phyloP scores from a whole-genome alignment of 768 basidiomycete species.

The Cubamyces sp. region DNA sequence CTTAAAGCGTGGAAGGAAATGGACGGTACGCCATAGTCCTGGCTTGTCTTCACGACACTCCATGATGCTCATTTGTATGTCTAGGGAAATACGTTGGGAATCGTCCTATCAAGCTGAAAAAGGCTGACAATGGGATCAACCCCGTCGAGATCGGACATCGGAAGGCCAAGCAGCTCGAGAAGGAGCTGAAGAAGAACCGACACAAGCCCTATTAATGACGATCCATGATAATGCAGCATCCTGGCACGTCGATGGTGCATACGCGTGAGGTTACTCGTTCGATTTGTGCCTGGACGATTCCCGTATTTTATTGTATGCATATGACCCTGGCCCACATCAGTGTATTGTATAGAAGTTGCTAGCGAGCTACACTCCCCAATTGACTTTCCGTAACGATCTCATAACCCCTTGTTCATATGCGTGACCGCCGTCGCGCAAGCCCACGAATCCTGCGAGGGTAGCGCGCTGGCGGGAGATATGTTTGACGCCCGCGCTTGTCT shows the following conservation, averaged over 20 bases:
- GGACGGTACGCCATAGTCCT: slow-evolving; percentile 71
- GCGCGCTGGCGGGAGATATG: too few relatives aligned
- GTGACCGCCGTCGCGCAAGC: too few relatives aligned
- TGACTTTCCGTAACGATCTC: too few relatives aligned
- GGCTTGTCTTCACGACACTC: background rate
- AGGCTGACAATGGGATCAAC: slow-evolving; percentile 87
- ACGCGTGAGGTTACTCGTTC: background rate
- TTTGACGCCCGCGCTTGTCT: too few relatives aligned
- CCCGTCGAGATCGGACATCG: slow-evolving; percentile 93
- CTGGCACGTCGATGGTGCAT: slow-evolving; percentile 17
- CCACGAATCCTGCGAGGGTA: too few relatives aligned
- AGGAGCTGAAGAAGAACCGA: slow-evolving; percentile 86
- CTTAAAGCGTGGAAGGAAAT: slow-evolving; percentile 99
- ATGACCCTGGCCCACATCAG: background rate
- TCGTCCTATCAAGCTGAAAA: slow-evolving; percentile 94
- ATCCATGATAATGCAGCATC: background rate
- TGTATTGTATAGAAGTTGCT: background rate
- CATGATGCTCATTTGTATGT: background rate
- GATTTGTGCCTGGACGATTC: too few relatives aligned
- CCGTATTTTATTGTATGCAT: background rate
- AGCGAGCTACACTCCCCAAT: too few relatives aligned
- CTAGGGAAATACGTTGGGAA: slow-evolving; percentile 98
- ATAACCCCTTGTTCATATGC: too few relatives aligned
- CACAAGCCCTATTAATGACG: slow-evolving; percentile 72
- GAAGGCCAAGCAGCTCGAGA: slow-evolving; percentile 90